These are phyloP conservation scores for Penicillium roqueforti DNA, from an alignment of 495 filamentous ascomycete genomes.

Conservation along the genomic window DNA sequence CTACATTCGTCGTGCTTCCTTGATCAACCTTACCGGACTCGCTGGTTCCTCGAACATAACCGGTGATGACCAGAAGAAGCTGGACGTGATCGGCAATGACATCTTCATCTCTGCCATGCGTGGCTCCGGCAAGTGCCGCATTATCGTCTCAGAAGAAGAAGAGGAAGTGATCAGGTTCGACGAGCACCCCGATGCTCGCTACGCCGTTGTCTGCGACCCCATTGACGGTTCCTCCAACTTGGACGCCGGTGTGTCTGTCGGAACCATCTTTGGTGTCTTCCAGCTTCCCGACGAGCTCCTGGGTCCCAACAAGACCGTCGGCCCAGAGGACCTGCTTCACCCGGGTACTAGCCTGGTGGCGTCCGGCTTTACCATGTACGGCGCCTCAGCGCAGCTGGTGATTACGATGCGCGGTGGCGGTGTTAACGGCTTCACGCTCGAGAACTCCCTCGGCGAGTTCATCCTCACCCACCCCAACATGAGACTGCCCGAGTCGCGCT, in stretches of 20 bases:
- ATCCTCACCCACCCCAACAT: constrained; percentile 97
- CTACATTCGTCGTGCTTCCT: constrained; percentile 96
- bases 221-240: constrained; percentile 98
- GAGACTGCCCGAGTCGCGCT: constrained; percentile 69
- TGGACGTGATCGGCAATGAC: constrained; percentile 98
- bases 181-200: constrained; percentile 73
- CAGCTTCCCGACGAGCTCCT: constrained; percentile 69
- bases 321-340: constrained; percentile 77
- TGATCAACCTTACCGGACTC: constrained; percentile 93
- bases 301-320: constrained; percentile 53
- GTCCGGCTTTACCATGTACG: constrained; percentile 98
- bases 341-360: constrained; percentile 90
- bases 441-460: constrained; percentile 95
- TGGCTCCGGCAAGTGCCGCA: constrained; percentile 79
- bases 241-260: constrained; percentile 95
- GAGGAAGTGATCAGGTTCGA: constrained; percentile 86
- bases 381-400: constrained; percentile 91
- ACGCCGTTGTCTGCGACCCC: constrained; percentile 94
- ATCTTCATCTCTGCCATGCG: constrained; percentile 93
- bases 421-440: constrained; percentile 96
- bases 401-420: constrained; percentile 91
- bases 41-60: constrained; percentile 93
- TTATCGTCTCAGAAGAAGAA: constrained; percentile 95
- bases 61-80: constrained; percentile 98
- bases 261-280: constrained; percentile 96